Evolutionary conservation across 2,329 filamentous ascomycete species (phyloP).

Genomic region (Alternaria arborescens): DNA sequence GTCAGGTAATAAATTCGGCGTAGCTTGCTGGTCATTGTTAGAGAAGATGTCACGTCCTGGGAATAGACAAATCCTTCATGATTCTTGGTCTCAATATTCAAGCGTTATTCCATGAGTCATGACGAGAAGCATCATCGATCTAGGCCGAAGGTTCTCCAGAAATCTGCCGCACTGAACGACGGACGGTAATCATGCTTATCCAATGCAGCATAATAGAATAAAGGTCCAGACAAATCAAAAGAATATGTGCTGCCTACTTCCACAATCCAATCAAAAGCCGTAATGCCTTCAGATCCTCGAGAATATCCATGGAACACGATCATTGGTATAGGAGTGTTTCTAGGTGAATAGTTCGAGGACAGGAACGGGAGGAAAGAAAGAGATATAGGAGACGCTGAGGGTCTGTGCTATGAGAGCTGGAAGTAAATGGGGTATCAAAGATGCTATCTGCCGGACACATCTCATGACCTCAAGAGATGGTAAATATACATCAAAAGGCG

Average conservation of each 20-base stretch:
- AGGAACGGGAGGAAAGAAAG: neutral
- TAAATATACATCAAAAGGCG: neutral
- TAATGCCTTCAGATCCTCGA: neutral
- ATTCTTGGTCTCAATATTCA: neutral
- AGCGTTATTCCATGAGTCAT: neutral
- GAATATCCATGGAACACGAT: neutral
- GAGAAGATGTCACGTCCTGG: neutral
- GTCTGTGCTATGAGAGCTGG: neutral
- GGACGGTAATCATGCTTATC: neutral
- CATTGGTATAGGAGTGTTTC: neutral
- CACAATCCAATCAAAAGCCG: accelerated
- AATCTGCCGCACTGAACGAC: neutral
- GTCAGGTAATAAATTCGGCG: neutral
- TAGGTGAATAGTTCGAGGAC: neutral
- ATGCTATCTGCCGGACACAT: neutral
- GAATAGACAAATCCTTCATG: neutral
- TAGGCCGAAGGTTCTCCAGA: neutral
- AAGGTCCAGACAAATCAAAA: no score
- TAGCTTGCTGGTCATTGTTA: neutral
- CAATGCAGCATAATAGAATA: neutral
- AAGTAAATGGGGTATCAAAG: neutral
- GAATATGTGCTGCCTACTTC: no score
- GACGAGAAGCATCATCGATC: neutral
- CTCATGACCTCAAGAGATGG: neutral
- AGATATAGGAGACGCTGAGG: neutral